Base-by-base conservation (phyloP, 495 filamentous ascomycete species). In the Astrocystis sublimbata region DNA sequence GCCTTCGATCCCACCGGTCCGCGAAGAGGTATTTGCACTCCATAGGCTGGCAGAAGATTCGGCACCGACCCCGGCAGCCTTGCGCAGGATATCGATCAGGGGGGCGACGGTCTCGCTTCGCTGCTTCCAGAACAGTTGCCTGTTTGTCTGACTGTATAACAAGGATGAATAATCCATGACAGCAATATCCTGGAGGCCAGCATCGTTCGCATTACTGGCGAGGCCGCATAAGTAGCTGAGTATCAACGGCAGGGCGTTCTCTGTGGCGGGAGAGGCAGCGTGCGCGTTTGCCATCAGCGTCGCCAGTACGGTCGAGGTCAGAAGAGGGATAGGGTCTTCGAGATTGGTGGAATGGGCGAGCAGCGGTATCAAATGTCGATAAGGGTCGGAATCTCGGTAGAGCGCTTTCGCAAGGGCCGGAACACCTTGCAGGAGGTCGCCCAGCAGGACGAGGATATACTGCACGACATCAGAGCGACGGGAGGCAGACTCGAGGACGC, bases 141-240 rank as follows among this genome's bases (percentile, higher is more conserved):
- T 82, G n/a, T 92, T 83, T 54, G 83, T 85, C 56, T 79, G 83
- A 26, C 85, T 91, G 49, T 92, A 86, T 19, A 98, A 77, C n/a
- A 98, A 79, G 3, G 89, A 84, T 33, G 96, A 96, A 75, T 96
- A 94, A 72, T 91, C 86, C 72, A 92, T 89, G 9, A 98, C 92
- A 5, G 92, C 93, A 73, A 97, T 96, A 68, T 99, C 96, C 74
- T 98, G 94, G 21, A 97, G 82, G 19, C 91, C 92, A 58, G 89
- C 90, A 63, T 81, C 78, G 69, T 92, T 92, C 51, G 90, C 81
- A 70, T 86, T 91, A 76, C 91, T 90, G 55, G 89, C 87, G 45
- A 92, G 79, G 40, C 84, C 83, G n/a, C 91, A 88, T 40, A 98
- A 85, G 76, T 96, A 97, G 69, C 79, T 85, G 76, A 93, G 93